Base-by-base conservation (phyloP, 2,329 filamentous ascomycete genomes). In the Trichophyton benhamiae region DNA sequence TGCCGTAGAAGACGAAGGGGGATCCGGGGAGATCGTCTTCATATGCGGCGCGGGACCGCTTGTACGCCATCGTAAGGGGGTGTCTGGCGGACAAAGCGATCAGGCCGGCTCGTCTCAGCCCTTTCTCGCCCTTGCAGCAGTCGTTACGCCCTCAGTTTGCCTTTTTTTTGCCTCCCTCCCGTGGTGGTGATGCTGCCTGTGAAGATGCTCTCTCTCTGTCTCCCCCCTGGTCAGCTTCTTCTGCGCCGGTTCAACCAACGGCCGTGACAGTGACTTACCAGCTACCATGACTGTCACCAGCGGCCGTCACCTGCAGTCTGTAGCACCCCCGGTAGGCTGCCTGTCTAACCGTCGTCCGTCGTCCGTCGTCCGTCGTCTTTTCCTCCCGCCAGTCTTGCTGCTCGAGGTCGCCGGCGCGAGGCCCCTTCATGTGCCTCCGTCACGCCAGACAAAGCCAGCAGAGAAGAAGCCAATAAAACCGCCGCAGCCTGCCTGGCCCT, bases 1-100 rank as follows among this genome's bases (percentile, higher is more conserved):
- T 96, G 71, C 94, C 94, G 72, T 87, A 95, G 61, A 87, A 71
- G 61, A 87, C 88, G 73, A 85, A 95, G 0, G 88, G 87, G 13
- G 88, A 86, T 20, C 38, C 27, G 70, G 87, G 82, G 62, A 83
- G 79, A 69, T 92, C 87, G 68, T 86, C 83, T 77, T 95, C 91
- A 74, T 88, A 95, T 67, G 84, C 82, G 67, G 83, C 83, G 69
- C 87, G 87, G 68, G 86, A 86, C 75, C 91, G 85, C 83, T 94
- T 97, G 75, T 76, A 82, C 67, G 87, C 84, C 88, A 92, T 92
- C 17, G 13, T 44, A 25, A 46, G 42, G 44, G 44, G n/a, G 20
- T 48, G 44, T 48, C 44, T 48, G 15, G 44, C 44, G 20, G 44
- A 48, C 44, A 48, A 48, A 48, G 17, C 25, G 42, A 25, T 48